These are phyloP conservation scores for Scedosporium minutisporum DNA, from an alignment of 2,329 filamentous ascomycete genomes.

Conservation along the genomic window DNA sequence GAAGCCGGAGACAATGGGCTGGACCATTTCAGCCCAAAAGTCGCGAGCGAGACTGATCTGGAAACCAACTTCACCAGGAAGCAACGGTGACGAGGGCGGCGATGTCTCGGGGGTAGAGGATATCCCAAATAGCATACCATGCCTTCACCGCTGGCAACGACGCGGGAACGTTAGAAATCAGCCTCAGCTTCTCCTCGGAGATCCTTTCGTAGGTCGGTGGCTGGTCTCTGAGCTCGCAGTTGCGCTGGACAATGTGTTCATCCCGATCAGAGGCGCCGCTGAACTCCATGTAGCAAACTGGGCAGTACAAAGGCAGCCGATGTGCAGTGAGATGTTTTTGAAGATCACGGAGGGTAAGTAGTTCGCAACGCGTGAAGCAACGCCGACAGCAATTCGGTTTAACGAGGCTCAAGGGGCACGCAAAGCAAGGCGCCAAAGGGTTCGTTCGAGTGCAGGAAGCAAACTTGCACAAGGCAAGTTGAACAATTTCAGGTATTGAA, in stretches of 20 bases:
- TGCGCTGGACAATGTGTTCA: conserved; percentile 3
- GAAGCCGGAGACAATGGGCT: background rate
- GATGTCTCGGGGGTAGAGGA: background rate
- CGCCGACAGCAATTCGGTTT: background rate
- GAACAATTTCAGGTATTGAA: background rate
- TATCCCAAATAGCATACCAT: conserved; percentile 4
- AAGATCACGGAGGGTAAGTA: conserved; percentile 8
- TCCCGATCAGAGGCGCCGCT: background rate
- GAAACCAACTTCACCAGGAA: background rate
- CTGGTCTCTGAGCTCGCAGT: no score
- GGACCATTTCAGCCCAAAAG: background rate
- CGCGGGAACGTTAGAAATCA: background rate
- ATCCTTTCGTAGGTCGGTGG: background rate
- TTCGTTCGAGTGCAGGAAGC: background rate
- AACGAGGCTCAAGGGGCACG: conserved; percentile 1
- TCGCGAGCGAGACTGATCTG: no score
- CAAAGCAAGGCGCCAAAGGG: background rate
- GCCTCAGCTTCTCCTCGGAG: conserved; percentile 4
- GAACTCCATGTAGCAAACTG: conserved; percentile 2
- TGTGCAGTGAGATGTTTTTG: background rate
- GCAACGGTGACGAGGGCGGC: background rate
- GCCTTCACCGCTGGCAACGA: background rate
- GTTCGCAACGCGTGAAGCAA: conserved; percentile 11
- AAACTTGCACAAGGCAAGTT: background rate
- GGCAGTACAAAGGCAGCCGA: conserved; percentile 3